Evolutionary conservation across 495 filamentous ascomycete genomes (phyloP).

Genomic region (Aspergillus cavernicola): DNA sequence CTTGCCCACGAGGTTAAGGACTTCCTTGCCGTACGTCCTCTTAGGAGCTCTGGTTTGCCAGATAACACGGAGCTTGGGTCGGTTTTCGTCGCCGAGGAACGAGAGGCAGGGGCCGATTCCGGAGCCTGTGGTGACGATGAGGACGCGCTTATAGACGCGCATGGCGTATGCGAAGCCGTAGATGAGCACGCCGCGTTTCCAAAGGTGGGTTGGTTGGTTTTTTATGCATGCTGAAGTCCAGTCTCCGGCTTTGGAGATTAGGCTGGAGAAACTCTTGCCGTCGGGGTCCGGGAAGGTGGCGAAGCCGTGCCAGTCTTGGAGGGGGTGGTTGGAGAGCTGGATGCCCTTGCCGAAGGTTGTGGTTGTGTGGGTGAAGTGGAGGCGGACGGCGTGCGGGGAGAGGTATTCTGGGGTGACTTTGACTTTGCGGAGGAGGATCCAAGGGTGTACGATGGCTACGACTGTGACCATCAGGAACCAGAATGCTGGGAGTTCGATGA

Average conservation of each 20-base stretch:
- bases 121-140: conserved; percentile 79
- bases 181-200: conserved; percentile 49
- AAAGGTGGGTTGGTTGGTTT: conserved; percentile 49
- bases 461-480: conserved; percentile 41
- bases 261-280: conserved; percentile 54
- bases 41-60: conserved; percentile 56
- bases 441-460: conserved; percentile 39
- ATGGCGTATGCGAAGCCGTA: conserved; percentile 72
- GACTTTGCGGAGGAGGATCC: conserved; percentile 45
- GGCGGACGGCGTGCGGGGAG: conserved; percentile 65
- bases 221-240: conserved; percentile 68
- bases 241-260: conserved; percentile 80
- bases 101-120: conserved; percentile 67
- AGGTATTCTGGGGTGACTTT: conserved; percentile 58
- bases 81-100: conserved; percentile 46
- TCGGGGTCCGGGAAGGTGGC: conserved; percentile 60
- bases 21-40: conserved; percentile 50
- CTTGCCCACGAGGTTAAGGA: conserved; percentile 46
- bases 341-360: conserved; percentile 45
- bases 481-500: conserved; percentile 40
- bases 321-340: conserved; percentile 48
- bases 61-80: conserved; percentile 51
- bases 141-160: conserved; percentile 60
- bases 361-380: conserved; percentile 61
- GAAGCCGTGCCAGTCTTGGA: conserved; percentile 80